A percentile compares a stretch with the other conserved stretches of the same genome.
Conservation (phyloP, 192 early-diverging fungal species). For the Coemansia sp. region DNA sequence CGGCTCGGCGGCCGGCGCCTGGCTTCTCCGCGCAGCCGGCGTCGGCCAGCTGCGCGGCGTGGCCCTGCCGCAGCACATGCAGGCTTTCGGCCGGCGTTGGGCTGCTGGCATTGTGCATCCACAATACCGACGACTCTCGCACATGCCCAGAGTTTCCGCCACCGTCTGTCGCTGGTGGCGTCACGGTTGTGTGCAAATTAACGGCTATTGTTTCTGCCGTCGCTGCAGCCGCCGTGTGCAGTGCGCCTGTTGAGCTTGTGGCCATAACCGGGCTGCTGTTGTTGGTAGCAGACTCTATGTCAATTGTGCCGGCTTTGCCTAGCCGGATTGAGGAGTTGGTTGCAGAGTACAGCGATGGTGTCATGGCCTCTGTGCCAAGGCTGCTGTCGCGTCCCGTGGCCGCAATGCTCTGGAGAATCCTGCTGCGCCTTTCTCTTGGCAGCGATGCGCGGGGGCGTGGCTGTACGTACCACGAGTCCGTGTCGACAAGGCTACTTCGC, state of each 20-base stretch:
- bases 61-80: neutral
- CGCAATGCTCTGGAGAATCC: conserved; percentile 35
- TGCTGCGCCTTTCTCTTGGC: conserved; percentile 5
- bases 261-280: conserved; percentile 2
- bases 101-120: conserved; percentile 18
- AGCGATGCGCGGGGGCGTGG: too few relatives aligned
- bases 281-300: neutral
- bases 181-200: neutral
- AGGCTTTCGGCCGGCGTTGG: neutral
- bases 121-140: conserved; percentile 33
- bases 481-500: conserved; percentile 21
- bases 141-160: too few relatives aligned
- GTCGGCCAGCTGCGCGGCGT: too few relatives aligned
- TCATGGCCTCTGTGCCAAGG: too few relatives aligned
- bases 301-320: neutral
- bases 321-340: conserved; percentile 2
- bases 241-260: neutral
- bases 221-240: neutral
- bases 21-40: too few relatives aligned
- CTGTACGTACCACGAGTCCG: conserved; percentile 6
- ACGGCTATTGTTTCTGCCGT: neutral
- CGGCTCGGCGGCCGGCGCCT: too few relatives aligned
- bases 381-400: conserved; percentile 29
- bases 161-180: too few relatives aligned
- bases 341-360: neutral